Evolutionary conservation across 352 stramenopile genomes (phyloP), one percentile per base, ranked within the genome.

Genomic region (Globisporangium heterothallicum): DNA sequence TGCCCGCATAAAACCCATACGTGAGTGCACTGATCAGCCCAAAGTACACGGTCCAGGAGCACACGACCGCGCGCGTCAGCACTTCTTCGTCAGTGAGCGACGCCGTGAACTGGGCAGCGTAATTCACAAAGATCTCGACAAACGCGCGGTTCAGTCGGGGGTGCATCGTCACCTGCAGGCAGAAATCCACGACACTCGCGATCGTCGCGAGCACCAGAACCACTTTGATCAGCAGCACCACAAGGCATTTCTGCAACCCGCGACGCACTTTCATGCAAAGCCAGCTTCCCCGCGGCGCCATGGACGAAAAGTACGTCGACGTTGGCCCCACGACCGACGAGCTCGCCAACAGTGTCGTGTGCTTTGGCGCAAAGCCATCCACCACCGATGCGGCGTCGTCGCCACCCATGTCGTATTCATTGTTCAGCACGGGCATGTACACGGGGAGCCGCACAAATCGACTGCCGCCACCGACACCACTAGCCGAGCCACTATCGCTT

Each of bases 171-270:
- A 86, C 70, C 25, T 86, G 77, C 5, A 88, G 58, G 42, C 74
- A 86, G 60, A 88, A 86, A 55, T 88, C 77, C 18, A 70, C 77
- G 12, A 88, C 74, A 54, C 72, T 86, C 6, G 72, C 70, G 49
- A 88, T 66, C 2, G 77, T 88, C 16, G 77, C 68, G 0, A 62
- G 30, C 13, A 85, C 59, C 9, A 88, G 45, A 42, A 84, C 72
- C 16, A 74, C 30, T 19, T 79, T 66, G 46, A 88, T 46, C 2
- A 85, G 61, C 29, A 70, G 40, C 13, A 78, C 41, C 34, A 75
- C 71, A 8, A 66, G 24, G 2, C 40, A 34, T 8, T 51, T 53
- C 12, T 42, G 36, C 21, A 57, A 35, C 26, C 54, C 42, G 13
- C 40, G 44, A 0, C 52, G 47, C 36, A 64, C 18, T 38, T 59